phyloP scores from a whole-genome alignment of 1,139 yeast genomes.

The Pichia norvegensis region DNA sequence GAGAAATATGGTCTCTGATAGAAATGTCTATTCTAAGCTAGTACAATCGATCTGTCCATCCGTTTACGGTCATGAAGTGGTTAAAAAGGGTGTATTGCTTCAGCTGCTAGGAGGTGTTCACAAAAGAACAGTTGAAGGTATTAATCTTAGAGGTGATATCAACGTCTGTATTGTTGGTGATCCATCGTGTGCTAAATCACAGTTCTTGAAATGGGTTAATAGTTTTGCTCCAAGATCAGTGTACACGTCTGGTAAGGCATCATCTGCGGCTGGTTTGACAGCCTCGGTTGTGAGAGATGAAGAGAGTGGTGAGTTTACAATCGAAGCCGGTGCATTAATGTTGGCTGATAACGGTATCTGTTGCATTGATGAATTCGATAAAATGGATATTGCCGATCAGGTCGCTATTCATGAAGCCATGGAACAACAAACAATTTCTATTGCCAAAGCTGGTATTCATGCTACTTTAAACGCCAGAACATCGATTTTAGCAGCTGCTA shows the following conservation, averaged over 20 bases:
- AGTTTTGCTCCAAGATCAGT: conserved; percentile 91
- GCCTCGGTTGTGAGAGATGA: conserved; percentile 98
- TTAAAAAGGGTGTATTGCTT: conserved; percentile 83
- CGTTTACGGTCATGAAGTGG: conserved; percentile 91
- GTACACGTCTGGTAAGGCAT: conserved; percentile 97
- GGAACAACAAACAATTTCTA: conserved; percentile 98
- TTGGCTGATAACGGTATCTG: conserved; percentile 97
- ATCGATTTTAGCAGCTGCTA: conserved; percentile 93
- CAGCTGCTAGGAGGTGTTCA: conserved; percentile 96
- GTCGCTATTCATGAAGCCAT: conserved; percentile 99
- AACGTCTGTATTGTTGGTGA: conserved; percentile 97
- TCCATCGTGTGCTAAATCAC: conserved; percentile 97
- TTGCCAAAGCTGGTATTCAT: conserved; percentile 97
- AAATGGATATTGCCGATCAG: conserved; percentile 93
- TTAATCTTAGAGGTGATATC: conserved; percentile 92
- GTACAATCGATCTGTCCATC: conserved; percentile 94
- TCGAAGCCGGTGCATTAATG: conserved; percentile 99
- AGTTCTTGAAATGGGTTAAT: conserved; percentile 87
- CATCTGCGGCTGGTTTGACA: conserved; percentile 97
- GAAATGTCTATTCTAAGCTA: conserved; percentile 74
- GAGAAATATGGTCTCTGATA: conserved; percentile 86
- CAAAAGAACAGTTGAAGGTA: conserved; percentile 89
- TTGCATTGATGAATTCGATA: conserved; percentile 97
- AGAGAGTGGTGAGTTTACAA: conserved; percentile 94
- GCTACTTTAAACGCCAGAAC: conserved; percentile 96